phyloP scores from a whole-genome alignment of 495 filamentous ascomycete species.

The Penicillium nucicola region DNA sequence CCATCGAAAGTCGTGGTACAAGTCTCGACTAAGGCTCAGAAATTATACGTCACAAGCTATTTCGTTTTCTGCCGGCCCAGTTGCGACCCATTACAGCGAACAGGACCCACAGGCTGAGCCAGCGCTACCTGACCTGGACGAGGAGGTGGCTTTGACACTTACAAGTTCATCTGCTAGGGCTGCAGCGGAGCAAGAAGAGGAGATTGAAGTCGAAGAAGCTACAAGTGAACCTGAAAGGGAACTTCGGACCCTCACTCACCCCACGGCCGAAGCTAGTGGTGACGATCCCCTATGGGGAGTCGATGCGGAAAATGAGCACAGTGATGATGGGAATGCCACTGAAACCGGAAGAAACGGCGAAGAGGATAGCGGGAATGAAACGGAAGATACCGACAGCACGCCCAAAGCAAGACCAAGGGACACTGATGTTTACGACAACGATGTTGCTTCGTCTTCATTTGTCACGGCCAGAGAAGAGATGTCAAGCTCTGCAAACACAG shows the following conservation, averaged over 20 bases:
- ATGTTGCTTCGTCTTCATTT: slow-evolving; percentile 23
- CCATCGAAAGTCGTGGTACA: slow-evolving; percentile 63
- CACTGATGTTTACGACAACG: slow-evolving; percentile 11
- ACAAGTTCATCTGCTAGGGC: slow-evolving; percentile 13
- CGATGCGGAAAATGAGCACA: slow-evolving; percentile 4
- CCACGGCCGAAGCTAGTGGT: slow-evolving; percentile 2
- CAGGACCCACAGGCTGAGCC: slow-evolving; percentile 38
- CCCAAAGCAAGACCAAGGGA: not conserved
- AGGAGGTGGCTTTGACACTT: slow-evolving; percentile 20
- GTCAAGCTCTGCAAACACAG: slow-evolving; percentile 12
- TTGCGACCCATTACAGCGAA: slow-evolving; percentile 37
- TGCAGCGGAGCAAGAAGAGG: slow-evolving; percentile 13
- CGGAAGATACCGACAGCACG: slow-evolving; percentile 16
- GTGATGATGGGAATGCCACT: slow-evolving; percentile 1
- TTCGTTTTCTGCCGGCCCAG: slow-evolving; percentile 51
- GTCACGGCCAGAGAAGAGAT: slow-evolving; percentile 30
- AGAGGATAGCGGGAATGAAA: not conserved
- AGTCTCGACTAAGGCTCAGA: slow-evolving; percentile 45
- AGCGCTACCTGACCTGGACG: slow-evolving; percentile 22
- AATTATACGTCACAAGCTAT: slow-evolving; percentile 57
- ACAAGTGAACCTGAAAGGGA: slow-evolving; percentile 16
- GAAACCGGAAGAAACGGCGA: slow-evolving; percentile 3
- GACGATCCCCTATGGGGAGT: slow-evolving; percentile 4
- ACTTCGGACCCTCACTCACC: slow-evolving; percentile 19
- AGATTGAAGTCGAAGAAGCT: slow-evolving; percentile 6